phyloP scores from a whole-genome alignment of 495 filamentous ascomycete species.

The Emericellopsis terricola region DNA sequence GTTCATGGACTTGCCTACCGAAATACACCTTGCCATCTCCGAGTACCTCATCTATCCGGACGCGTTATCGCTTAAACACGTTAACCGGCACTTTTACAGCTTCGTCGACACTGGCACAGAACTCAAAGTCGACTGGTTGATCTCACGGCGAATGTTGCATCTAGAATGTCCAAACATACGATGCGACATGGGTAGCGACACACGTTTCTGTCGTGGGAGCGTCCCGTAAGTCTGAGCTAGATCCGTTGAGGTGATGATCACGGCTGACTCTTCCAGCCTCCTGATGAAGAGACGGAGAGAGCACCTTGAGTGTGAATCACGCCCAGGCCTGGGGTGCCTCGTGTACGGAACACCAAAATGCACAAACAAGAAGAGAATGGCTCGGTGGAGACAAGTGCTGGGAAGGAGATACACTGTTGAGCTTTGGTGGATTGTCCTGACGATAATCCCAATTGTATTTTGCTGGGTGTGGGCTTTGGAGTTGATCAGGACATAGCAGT shows the following conservation, averaged over 20 bases:
- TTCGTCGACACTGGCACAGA: slow-evolving; percentile 46
- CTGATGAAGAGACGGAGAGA: slow-evolving; percentile 34
- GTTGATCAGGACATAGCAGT: too few relatives aligned
- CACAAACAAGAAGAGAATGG: slow-evolving; percentile 12
- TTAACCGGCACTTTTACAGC: slow-evolving; percentile 40
- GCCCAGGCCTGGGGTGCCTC: slow-evolving; percentile 31
- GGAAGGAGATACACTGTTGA: slow-evolving; percentile 12
- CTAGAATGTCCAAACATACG: slow-evolving; percentile 31
- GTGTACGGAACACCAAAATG: slow-evolving; percentile 29
- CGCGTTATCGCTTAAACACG: slow-evolving; percentile 43
- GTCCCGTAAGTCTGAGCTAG: slow-evolving; percentile 24
- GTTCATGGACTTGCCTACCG: slow-evolving; percentile 36
- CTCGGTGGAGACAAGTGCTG: slow-evolving; percentile 18
- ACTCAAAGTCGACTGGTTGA: slow-evolving; percentile 49
- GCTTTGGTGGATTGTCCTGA: slow-evolving; percentile 15
- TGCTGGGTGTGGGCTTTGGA: slow-evolving; percentile 11
- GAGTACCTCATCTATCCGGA: slow-evolving; percentile 37
- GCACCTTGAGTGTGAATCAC: slow-evolving; percentile 33
- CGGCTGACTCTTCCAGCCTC: slow-evolving; percentile 13
- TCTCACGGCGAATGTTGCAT: slow-evolving; percentile 34
- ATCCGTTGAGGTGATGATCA: too few relatives aligned
- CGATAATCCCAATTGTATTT: slow-evolving; percentile 10
- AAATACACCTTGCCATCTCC: slow-evolving; percentile 39
- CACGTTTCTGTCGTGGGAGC: slow-evolving; percentile 32
- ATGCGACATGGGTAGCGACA: slow-evolving; percentile 33